Evolutionary conservation across 1,139 yeast species (phyloP).

Genomic region (Sugiyamaella castrensis): DNA sequence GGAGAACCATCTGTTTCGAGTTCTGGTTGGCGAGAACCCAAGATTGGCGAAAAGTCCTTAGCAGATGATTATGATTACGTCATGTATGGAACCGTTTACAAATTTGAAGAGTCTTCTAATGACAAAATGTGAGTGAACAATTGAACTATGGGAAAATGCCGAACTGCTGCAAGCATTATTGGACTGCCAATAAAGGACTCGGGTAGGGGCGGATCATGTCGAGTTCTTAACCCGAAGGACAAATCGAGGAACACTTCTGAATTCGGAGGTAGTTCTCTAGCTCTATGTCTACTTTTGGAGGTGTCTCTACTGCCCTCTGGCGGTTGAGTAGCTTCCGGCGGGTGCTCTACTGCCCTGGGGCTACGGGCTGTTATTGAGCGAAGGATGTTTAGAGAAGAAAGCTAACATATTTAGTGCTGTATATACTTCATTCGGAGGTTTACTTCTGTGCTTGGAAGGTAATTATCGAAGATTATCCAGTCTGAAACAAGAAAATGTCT

Average conservation of each 20-base stretch:
- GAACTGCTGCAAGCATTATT: no score
- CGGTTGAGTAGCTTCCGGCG: no score
- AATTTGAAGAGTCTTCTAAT: conserved; percentile 83
- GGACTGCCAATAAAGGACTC: no score
- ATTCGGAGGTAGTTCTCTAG: no score
- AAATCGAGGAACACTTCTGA: no score
- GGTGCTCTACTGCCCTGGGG: no score
- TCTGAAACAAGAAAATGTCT: conserved; percentile 92
- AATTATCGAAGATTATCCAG: conserved; percentile 84
- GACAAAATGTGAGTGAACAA: conserved; percentile 44
- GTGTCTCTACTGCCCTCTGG: no score
- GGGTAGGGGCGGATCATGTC: no score
- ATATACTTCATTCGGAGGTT: conserved; percentile 93
- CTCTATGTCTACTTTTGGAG: no score
- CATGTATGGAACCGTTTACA: conserved; percentile 97
- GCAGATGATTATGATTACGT: conserved; percentile 98
- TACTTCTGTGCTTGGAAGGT: conserved; percentile 91
- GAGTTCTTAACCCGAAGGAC: no score
- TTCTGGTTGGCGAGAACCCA: conserved; percentile 84
- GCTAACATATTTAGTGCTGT: conserved; percentile 57
- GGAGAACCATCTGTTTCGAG: conserved; percentile 52
- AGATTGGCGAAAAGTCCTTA: conserved; percentile 73
- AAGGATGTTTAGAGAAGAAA: not conserved
- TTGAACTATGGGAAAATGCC: not conserved
- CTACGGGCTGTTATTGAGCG: no score